Percentiles rank a stretch among this genome's conserved stretches.
Evolutionary conservation across 2,329 filamentous ascomycete genomes (phyloP).

Genomic region (Drechslera avenae): DNA sequence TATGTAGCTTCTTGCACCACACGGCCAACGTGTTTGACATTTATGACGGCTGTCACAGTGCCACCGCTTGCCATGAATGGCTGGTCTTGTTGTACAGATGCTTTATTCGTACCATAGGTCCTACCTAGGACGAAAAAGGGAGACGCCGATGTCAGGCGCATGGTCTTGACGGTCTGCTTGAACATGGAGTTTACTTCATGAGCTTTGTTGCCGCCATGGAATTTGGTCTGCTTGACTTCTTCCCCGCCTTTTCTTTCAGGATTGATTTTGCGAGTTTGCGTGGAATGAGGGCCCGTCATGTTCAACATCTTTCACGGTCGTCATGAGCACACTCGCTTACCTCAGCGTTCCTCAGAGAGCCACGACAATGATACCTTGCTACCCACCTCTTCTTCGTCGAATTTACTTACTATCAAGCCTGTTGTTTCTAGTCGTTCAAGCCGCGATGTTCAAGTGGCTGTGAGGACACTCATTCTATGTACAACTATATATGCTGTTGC

Average conservation of each 20-base stretch:
- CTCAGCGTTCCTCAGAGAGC: conserved; percentile 15
- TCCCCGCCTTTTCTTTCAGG: background rate
- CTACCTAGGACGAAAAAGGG: background rate
- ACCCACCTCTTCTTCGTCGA: conserved; percentile 4
- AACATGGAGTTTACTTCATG: background rate
- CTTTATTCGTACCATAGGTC: background rate
- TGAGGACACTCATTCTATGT: conserved; percentile 22
- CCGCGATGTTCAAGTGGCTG: conserved; percentile 13
- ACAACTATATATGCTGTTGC: conserved; percentile 26
- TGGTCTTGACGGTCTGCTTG: background rate
- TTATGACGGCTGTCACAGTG: conserved; percentile 1
- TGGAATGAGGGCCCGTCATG: conserved; percentile 9
- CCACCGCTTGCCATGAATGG: conserved; percentile 3
- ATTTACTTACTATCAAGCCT: conserved; percentile 4
- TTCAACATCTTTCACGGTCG: conserved; percentile 13
- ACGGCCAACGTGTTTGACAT: conserved; percentile 16
- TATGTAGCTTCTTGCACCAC: background rate
- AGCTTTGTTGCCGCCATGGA: background rate
- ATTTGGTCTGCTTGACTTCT: background rate
- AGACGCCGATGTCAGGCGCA: background rate
- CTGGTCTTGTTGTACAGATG: background rate
- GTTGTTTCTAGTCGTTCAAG: conserved; percentile 4
- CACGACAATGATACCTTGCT: conserved; percentile 24
- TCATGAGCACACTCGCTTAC: conserved; percentile 12
- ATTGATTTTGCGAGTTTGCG: too few species aligned